Conservation (phyloP, 257 asterid genomes). For the Cordia subcordata region DNA sequence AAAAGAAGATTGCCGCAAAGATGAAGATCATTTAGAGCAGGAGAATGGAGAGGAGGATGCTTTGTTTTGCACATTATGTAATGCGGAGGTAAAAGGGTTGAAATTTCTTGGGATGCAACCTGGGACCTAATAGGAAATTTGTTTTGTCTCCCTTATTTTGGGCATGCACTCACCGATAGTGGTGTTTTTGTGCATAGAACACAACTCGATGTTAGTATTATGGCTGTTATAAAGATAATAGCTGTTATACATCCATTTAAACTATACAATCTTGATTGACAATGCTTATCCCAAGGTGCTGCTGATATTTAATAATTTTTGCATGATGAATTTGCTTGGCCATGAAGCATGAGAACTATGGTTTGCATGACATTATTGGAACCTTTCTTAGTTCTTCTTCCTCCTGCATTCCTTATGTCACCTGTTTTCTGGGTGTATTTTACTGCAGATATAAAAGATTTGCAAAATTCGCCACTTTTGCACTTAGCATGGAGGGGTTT, state of each 20-base stretch:
- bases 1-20: slow-evolving; percentile 76
- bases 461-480: not conserved
- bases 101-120: not conserved
- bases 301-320: too few relatives aligned
- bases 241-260: too few relatives aligned
- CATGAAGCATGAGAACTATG: too few relatives aligned
- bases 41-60: slow-evolving; percentile 80
- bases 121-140: too few relatives aligned
- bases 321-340: too few relatives aligned
- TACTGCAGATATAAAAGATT: not conserved
- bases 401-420: not conserved
- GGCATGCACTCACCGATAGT: not conserved
- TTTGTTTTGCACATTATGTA: slow-evolving; percentile 92
- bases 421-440: not conserved
- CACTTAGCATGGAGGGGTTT: not conserved
- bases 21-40: slow-evolving; percentile 45
- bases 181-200: not conserved
- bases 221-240: too few relatives aligned
- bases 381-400: not conserved
- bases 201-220: too few relatives aligned
- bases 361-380: not conserved
- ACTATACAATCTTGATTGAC: too few relatives aligned
- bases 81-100: slow-evolving; percentile 67
- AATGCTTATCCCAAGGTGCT: too few relatives aligned
- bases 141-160: not conserved